Percentiles rank a stretch among this genome's conserved stretches.
phyloP scores from a whole-genome alignment of 176 grass and related monocot species.

The Eragrostis nindensis region DNA sequence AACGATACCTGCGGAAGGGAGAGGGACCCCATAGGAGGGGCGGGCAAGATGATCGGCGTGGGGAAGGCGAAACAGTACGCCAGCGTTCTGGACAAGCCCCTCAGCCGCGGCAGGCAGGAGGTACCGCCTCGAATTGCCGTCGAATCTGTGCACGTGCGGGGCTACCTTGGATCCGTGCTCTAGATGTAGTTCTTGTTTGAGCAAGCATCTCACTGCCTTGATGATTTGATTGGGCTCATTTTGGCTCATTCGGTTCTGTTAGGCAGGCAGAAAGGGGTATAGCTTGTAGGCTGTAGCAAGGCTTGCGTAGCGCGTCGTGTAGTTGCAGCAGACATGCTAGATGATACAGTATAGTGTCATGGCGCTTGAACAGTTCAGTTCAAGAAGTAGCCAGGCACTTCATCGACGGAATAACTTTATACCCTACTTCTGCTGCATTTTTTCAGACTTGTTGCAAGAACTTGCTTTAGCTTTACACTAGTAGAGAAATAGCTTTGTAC shows the following conservation, averaged over 20 bases:
- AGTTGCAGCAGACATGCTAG: not conserved
- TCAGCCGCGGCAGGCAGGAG: constrained; percentile 87
- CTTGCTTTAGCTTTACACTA: not conserved
- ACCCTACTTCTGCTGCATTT: not conserved
- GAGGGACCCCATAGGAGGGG: not conserved
- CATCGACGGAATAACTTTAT: not conserved
- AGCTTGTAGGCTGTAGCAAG: constrained; percentile 18
- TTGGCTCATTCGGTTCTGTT: not conserved
- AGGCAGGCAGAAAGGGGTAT: not conserved
- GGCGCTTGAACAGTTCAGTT: constrained; percentile 5
- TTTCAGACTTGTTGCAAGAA: not conserved
- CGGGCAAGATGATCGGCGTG: constrained; percentile 80
- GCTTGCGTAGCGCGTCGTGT: not conserved
- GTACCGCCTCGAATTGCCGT: constrained; percentile 33
- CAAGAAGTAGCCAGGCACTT: not conserved
- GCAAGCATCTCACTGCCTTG: not conserved
- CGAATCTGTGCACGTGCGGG: not conserved
- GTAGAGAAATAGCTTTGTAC: not conserved
- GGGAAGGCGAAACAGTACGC: constrained; percentile 96
- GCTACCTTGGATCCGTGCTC: not conserved
- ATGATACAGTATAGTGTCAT: not conserved
- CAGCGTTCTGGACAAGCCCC: constrained; percentile 90
- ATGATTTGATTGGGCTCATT: not conserved
- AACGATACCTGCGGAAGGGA: no score
- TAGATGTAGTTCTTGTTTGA: not conserved